These are phyloP conservation scores for Marasmius sp. DNA, from an alignment of 1,284 basidiomycete species.

Conservation along the genomic window DNA sequence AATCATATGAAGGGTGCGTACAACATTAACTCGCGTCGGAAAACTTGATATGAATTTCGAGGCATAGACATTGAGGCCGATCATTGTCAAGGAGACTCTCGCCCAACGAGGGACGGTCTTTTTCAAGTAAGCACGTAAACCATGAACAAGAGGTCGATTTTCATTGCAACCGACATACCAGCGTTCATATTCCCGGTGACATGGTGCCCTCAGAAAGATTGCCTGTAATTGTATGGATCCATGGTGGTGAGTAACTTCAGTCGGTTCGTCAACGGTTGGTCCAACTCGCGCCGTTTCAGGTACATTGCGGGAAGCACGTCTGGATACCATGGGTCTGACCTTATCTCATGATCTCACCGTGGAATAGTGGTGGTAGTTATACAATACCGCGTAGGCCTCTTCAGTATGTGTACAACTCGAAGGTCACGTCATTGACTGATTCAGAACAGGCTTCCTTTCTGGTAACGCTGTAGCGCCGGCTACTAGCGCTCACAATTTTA, in stretches of 20 bases:
- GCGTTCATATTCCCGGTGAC: slow-evolving; percentile 13
- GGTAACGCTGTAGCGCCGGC: slow-evolving; percentile 24
- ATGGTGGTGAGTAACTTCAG: slow-evolving; percentile 23
- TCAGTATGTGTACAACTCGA: slow-evolving; percentile 17
- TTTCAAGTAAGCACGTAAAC: slow-evolving; percentile 16
- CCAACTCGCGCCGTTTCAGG: not conserved
- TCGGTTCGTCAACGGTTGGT: not conserved
- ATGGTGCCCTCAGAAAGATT: slow-evolving; percentile 5
- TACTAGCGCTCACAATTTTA: no score
- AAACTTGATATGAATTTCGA: no score
- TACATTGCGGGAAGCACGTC: not conserved
- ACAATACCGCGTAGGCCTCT: slow-evolving; percentile 30
- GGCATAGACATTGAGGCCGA: no score
- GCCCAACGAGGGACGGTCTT: slow-evolving; percentile 20
- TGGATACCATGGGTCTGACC: slow-evolving; percentile 13
- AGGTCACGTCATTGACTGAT: not conserved
- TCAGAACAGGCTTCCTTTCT: slow-evolving; percentile 13
- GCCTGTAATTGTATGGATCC: slow-evolving; percentile 21
- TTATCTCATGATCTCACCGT: slow-evolving; percentile 17
- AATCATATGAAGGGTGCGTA: no score
- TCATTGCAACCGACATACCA: not conserved
- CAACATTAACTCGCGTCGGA: no score
- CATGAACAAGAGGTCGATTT: not conserved
- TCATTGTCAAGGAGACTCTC: no score
- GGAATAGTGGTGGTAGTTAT: slow-evolving; percentile 23